Conservation (phyloP, 2,329 filamentous ascomycete genomes). For the Proliferodiscus dingleyae region DNA sequence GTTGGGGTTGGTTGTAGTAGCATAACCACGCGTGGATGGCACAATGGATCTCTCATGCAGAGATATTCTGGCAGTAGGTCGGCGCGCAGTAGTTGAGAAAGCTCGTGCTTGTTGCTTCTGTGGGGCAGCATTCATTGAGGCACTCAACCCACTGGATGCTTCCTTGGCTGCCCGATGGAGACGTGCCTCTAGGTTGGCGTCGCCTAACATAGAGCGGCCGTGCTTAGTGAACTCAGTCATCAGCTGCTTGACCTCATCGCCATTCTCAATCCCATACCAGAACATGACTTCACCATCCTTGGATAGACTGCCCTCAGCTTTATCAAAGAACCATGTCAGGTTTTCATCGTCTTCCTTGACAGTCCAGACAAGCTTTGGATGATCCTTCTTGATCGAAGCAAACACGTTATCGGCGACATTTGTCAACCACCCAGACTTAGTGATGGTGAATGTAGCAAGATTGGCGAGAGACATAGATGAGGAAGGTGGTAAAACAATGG, state of each 20-base stretch:
- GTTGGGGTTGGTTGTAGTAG: slow-evolving; percentile 76
- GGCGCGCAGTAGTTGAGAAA: slow-evolving; percentile 58
- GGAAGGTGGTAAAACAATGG: slow-evolving; percentile 74
- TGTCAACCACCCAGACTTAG: slow-evolving; percentile 88
- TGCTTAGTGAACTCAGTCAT: slow-evolving; percentile 82
- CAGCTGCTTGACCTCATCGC: slow-evolving; percentile 74
- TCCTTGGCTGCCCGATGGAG: slow-evolving; percentile 72
- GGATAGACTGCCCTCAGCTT: slow-evolving; percentile 87
- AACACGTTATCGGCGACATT: slow-evolving; percentile 97
- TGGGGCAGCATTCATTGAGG: slow-evolving; percentile 40
- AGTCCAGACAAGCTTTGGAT: slow-evolving; percentile 90
- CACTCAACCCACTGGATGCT: slow-evolving; percentile 54
- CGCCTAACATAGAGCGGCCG: slow-evolving; percentile 80
- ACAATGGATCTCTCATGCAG: slow-evolving; percentile 12
- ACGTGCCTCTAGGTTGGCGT: slow-evolving; percentile 83
- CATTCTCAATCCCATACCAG: slow-evolving; percentile 78
- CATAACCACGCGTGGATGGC: slow-evolving; percentile 44
- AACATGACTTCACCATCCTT: slow-evolving; percentile 86
- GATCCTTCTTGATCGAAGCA: slow-evolving; percentile 87
- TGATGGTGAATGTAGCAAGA: slow-evolving; percentile 85
- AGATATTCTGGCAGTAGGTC: slow-evolving; percentile 27
- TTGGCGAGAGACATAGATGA: slow-evolving; percentile 68
- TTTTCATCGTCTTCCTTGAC: slow-evolving; percentile 96
- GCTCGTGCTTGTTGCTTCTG: slow-evolving; percentile 57
- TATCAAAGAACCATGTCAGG: slow-evolving; percentile 96